phyloP scores from a whole-genome alignment of 768 basidiomycete species.

The Naganishia randhawae region DNA sequence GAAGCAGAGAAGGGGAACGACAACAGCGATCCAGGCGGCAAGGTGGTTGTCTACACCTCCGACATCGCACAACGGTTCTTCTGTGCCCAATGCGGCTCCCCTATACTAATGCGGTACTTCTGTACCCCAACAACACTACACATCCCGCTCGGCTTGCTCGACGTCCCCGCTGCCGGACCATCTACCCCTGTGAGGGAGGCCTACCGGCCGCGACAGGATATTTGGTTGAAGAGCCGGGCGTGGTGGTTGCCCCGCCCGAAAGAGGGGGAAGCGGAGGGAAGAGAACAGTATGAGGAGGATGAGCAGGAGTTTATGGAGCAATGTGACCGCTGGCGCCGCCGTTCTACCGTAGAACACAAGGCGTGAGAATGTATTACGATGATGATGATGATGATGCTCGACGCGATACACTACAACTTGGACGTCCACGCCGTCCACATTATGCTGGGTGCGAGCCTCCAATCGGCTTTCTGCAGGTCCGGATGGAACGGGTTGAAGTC shows the following conservation, averaged over 20 bases:
- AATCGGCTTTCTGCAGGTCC: constrained; percentile 44
- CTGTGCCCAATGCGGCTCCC: constrained; percentile 2
- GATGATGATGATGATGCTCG: constrained; percentile 42
- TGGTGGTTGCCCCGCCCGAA: background rate
- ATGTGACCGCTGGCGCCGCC: constrained; percentile 15
- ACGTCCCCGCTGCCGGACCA: background rate
- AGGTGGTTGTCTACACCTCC: background rate
- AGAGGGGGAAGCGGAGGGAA: background rate
- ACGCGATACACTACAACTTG: constrained; percentile 32
- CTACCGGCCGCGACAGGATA: constrained; percentile 9
- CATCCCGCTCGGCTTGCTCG: constrained; percentile 8
- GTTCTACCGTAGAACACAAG: constrained; percentile 18
- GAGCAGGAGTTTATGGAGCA: background rate
- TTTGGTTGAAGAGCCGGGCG: background rate
- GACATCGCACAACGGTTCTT: constrained; percentile 3
- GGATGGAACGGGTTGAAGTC: constrained; percentile 50
- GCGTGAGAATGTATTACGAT: constrained; percentile 23
- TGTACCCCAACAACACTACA: constrained; percentile 4
- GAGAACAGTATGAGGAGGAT: constrained; percentile 1
- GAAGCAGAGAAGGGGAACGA: background rate
- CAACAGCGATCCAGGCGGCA: no score
- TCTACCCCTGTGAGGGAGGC: background rate
- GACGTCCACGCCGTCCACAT: constrained; percentile 41
- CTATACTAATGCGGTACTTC: constrained; percentile 6
- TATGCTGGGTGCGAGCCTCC: constrained; percentile 46